Base-by-base conservation (phyloP, 495 filamentous ascomycete genomes). In the Schizothecium vesticola region DNA sequence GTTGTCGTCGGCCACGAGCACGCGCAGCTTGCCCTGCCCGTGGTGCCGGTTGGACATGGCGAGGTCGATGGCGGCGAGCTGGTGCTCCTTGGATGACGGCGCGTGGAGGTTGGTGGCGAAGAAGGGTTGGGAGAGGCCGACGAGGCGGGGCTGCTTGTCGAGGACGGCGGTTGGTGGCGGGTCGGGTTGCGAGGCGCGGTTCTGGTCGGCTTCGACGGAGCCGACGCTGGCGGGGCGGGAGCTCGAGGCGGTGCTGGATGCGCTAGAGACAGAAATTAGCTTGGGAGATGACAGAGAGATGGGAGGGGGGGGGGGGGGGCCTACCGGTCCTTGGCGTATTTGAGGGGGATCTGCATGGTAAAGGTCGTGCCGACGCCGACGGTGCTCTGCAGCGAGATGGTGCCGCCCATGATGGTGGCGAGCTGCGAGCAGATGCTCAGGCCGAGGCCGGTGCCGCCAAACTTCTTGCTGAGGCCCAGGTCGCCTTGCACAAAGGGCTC, bases 401-500 rank as follows among this genome's bases (percentile, higher is more conserved):
- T 83, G 24, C 94, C 94, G 56, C 88, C 87, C 92, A 97, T 96
- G 36, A 97, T 78, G 7, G 78, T 88, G 5, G 93, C 90, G 33
- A 97, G 82, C 75, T 97, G 93, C 13, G 89, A 87, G 75, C 92
- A 96, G 71, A 97, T 97, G 71, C 90, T 92, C 61, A 97, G 76
- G 10, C 94, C 94, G 8, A 97, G 80, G n/a, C 94, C 94, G 8
- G 94, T 97, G 16, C 94, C 94, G 24, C 92, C 93, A 74, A 90
- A 95, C 70, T 94, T 96, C 75, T 92, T 96, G 77, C 89, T 94
- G 23, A 97, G 80, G 2, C 92, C 90, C 11, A 95, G 80, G 75
- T 97, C 93, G 1, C 92, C 94, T 78, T 97, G 94, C 10, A 97
- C 90, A 72, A 97, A 97, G 0, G 93, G 94, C 74, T 97, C 93